Evolutionary conservation across 2,329 filamentous ascomycete species (phyloP), one percentile per base, ranked within the genome.

Genomic region (Dendryphion nanum): DNA sequence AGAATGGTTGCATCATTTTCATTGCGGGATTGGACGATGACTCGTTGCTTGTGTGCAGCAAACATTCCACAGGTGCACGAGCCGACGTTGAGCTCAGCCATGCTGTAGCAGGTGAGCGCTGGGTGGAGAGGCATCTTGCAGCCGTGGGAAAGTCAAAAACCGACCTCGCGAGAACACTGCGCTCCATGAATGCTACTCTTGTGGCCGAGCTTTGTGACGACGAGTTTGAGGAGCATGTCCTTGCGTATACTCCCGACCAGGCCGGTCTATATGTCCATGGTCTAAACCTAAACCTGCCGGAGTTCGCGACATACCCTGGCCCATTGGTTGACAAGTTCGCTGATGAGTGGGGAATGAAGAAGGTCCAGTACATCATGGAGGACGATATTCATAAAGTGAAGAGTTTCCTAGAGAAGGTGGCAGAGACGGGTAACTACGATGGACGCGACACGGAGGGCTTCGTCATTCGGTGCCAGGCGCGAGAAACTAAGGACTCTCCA

Each of bases 1-100:
- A 98, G 68, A 98, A 98, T 57, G 93, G 93, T n/a, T 98, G 93
- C 67, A 98, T 98, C 66, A 96, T 98, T 52, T 98, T 98, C 71
- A 82, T 98, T 30, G 85, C 89, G 13, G 93, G 90, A 12, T 74
- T 98, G 16, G 87, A 94, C 56, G 90, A 96, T 55, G 90, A 81
- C 23, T 89, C 87, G 2, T 73, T 98, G 7, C 74, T 98, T 6
- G 90, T 98, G n/a, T 97, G 91, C 78, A 97, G 91, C 75, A 98
- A 98, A 63, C 93, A 98, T 65, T 97, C 93, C 1, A 97, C 90
- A 0, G 93, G 93, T 5, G 73, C 80, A 17, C 79, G 91, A n/a
- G 68, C 67, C 16, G 88, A 94, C 59, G 69, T 74, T 4, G 76
- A 82, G 19, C 50, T 86, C 40, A 96, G 88, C 67, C 93, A 98